Evolutionary conservation across 2,329 filamentous ascomycete species (phyloP), one percentile per base, ranked within the genome.

Genomic region (Penicillium griseofulvum): DNA sequence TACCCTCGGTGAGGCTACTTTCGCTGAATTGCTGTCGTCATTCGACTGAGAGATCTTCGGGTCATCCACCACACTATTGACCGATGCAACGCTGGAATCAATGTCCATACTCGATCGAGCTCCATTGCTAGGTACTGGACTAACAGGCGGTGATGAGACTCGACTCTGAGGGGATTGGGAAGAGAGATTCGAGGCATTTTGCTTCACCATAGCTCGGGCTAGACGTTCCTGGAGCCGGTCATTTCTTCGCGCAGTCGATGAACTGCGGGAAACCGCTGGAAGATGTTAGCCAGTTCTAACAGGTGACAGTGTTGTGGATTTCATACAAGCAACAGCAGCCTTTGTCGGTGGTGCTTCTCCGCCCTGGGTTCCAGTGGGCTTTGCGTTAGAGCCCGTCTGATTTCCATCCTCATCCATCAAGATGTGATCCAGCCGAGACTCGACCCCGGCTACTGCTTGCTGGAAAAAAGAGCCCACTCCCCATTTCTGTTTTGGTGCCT

Each of bases 351-450:
- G 62, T 42, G 62, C 57, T 51, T 59, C 53, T 33, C 62, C 54
- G 59, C 50, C 69, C 63, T 71, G 58, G 63, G 66, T 69, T 72
- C 76, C 75, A 28, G 68, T 73, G 62, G 65, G 63, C 57, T 61
- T 72, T 59, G 60, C 54, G 12, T 61, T 56, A 28, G 63, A 54
- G 31, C 22, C 22, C 22, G 68, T 73, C 49, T 65, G 54, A 26
- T 63, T 55, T n/a, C 84, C 83, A 41, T 87, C 85, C 52, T 90
- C 86, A 63, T 97, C 92, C 51, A 91, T 86, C 57, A 99, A 82
- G 55, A 99, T 96, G 47, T 85, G 92, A 73, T 99, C 94, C 56
- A 99, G 83, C 41, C 90, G 87, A 56, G 92, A 95, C 77, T 99
- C 94, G 55, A 99, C 89, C 57, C 92, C 92, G 52, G 92, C 91